phyloP scores from a whole-genome alignment of 306 rosid species.

The Ammopiptanthus mongolicus region DNA sequence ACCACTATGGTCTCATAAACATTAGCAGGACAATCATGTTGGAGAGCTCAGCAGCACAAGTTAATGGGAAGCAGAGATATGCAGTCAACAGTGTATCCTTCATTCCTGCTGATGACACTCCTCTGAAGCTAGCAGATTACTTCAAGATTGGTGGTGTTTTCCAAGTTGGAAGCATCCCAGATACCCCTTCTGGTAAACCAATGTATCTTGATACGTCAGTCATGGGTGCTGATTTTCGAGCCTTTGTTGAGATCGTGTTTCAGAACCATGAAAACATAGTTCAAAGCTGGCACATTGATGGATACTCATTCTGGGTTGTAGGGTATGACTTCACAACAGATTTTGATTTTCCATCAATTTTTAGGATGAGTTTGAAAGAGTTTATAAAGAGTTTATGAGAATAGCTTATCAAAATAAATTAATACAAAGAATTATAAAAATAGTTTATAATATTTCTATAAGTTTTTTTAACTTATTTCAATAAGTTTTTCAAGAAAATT shows the following conservation, averaged over 20 bases:
- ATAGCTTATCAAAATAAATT: too few relatives aligned
- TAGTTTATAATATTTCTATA: too few relatives aligned
- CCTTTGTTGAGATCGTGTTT: constrained; percentile 78
- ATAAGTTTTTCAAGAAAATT: too few relatives aligned
- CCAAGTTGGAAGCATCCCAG: constrained; percentile 68
- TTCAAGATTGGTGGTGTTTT: constrained; percentile 74
- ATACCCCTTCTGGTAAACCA: constrained; percentile 39
- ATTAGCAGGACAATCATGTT: constrained; percentile 58
- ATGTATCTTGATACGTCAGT: constrained; percentile 82
- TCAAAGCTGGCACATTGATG: constrained; percentile 86
- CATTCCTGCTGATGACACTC: constrained; percentile 67
- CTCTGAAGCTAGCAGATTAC: constrained; percentile 83
- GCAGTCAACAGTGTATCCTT: constrained; percentile 79
- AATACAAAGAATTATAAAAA: too few relatives aligned
- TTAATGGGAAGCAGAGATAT: constrained; percentile 68
- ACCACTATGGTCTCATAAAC: constrained; percentile 79
- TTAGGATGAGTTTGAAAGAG: too few relatives aligned
- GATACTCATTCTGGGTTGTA: constrained; percentile 91
- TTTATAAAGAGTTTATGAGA: too few relatives aligned
- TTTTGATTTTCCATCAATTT: not conserved
- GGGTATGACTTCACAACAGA: constrained; percentile 48
- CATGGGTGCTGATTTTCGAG: constrained; percentile 77
- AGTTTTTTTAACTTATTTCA: too few relatives aligned
- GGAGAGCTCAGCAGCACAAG: constrained; percentile 70
- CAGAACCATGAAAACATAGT: constrained; percentile 65